Conservation (phyloP, 805 yeast species). For the Candida taoyuanica region DNA sequence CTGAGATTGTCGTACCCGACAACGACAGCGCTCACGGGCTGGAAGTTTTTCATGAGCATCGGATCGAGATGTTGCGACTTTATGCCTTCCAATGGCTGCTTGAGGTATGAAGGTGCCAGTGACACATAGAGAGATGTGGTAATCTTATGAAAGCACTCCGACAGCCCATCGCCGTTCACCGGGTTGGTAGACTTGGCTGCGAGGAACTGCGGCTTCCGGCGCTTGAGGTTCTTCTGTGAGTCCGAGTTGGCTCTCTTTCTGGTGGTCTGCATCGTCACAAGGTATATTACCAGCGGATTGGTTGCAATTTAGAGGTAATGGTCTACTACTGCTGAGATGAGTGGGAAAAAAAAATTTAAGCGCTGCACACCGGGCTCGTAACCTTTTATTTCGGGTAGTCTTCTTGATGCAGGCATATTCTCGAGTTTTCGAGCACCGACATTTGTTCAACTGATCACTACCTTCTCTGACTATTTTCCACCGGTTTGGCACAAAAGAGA, state of each 20-base stretch:
- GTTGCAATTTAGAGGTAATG: neutral
- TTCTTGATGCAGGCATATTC: neutral
- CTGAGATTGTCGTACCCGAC: slow-evolving; percentile 69
- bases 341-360: slow-evolving; percentile 6
- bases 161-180: slow-evolving; percentile 39
- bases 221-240: slow-evolving; percentile 15
- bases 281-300: neutral
- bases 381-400: neutral
- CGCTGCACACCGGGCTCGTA: slow-evolving; percentile 7
- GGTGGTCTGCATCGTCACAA: slow-evolving; percentile 7
- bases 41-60: slow-evolving; percentile 75
- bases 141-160: slow-evolving; percentile 66
- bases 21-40: slow-evolving; percentile 75
- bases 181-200: slow-evolving; percentile 33
- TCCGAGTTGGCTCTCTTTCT: slow-evolving; percentile 18
- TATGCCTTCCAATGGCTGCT: slow-evolving; percentile 72
- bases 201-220: slow-evolving; percentile 18
- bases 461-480: too few relatives aligned
- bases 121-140: slow-evolving; percentile 70
- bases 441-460: too few relatives aligned
- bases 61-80: slow-evolving; percentile 87
- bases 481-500: neutral
- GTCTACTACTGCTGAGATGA: neutral
- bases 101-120: slow-evolving; percentile 75
- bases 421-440: too few relatives aligned